phyloP scores from a whole-genome alignment of 345 rosid species.

The Luvunga scandens region DNA sequence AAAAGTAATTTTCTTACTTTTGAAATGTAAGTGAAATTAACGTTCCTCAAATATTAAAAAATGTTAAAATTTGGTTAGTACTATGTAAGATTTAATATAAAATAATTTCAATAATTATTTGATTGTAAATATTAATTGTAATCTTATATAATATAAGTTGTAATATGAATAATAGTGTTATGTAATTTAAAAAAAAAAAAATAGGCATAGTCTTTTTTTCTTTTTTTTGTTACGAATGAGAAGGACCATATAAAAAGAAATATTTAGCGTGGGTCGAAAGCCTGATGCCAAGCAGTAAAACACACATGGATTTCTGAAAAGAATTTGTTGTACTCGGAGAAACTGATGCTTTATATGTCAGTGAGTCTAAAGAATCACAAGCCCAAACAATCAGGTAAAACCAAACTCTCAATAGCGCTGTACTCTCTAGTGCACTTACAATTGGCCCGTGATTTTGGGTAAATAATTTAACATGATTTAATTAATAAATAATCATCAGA shows the following conservation, averaged over 20 bases:
- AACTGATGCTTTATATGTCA: background rate
- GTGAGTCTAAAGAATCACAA: conserved; percentile 30
- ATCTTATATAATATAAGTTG: too few relatives aligned
- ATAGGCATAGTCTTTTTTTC: too few relatives aligned
- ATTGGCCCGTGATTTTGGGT: conserved; percentile 34
- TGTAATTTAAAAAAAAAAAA: too few relatives aligned
- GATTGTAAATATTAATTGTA: too few relatives aligned
- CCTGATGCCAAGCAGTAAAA: conserved; percentile 15
- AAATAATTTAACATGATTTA: background rate
- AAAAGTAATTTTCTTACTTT: too few relatives aligned
- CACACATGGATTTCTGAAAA: conserved; percentile 36
- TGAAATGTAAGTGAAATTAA: too few relatives aligned
- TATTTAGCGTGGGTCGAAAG: conserved; percentile 22
- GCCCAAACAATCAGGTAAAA: conserved; percentile 23
- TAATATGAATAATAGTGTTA: too few relatives aligned
- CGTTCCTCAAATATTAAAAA: too few relatives aligned
- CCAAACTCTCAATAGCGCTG: conserved; percentile 25
- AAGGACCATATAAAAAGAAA: background rate
- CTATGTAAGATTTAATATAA: too few relatives aligned
- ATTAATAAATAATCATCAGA: background rate
- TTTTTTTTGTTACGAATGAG: background rate
- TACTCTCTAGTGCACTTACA: conserved; percentile 28
- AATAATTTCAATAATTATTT: too few relatives aligned
- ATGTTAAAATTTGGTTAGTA: too few relatives aligned
- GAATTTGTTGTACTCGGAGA: conserved; percentile 12